These are phyloP conservation scores for Saccharum hybrid DNA, from an alignment of 202 grass and related monocot species.

Conservation along the genomic window DNA sequence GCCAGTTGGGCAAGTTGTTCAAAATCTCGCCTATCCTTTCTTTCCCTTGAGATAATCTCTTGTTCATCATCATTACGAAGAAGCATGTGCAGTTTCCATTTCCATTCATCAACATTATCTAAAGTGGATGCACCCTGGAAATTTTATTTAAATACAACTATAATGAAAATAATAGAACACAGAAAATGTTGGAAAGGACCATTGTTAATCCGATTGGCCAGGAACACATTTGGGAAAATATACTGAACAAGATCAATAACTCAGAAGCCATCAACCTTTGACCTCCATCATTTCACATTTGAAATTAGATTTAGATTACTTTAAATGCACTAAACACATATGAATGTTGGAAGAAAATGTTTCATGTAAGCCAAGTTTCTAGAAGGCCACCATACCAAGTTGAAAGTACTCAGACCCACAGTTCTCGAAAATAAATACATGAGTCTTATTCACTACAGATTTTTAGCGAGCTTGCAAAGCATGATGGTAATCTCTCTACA, in stretches of 20 bases:
- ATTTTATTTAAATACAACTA: constrained; percentile 37
- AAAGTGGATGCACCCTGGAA: constrained; percentile 68
- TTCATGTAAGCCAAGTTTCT: background rate
- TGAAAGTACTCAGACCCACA: background rate
- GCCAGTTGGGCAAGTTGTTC: constrained; percentile 84
- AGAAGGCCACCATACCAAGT: background rate
- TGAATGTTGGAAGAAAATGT: background rate
- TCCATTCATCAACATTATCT: constrained; percentile 98
- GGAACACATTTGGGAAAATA: background rate
- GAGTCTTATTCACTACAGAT: background rate
- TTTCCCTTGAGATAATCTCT: constrained; percentile 88
- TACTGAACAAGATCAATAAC: background rate
- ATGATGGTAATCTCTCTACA: constrained; percentile 4
- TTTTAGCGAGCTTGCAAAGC: background rate
- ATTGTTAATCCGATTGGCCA: background rate
- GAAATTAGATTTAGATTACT: background rate
- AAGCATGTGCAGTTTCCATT: constrained; percentile 91
- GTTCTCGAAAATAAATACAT: background rate
- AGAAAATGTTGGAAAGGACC: background rate
- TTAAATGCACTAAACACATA: background rate
- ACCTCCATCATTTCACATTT: background rate
- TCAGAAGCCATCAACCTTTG: background rate
- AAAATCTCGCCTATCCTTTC: constrained; percentile 93
- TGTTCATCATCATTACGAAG: constrained; percentile 75
- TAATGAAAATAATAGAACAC: constrained; percentile 8